Base-by-base conservation (phyloP, 1,284 basidiomycete genomes). In the Butyriboletus appendiculatus region DNA sequence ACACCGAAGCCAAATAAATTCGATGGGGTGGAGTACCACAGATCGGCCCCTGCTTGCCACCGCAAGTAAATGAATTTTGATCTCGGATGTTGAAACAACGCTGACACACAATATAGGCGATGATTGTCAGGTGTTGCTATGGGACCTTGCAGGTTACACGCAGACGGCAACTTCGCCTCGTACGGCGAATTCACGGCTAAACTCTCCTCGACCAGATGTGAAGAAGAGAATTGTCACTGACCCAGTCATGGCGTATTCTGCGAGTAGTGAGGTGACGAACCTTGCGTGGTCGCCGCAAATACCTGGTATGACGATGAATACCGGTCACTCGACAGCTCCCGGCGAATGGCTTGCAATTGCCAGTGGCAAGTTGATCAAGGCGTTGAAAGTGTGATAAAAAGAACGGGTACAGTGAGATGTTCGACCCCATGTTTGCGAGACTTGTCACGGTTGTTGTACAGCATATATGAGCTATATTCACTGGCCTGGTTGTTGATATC, bases 291-390 rank as follows among this genome's bases (percentile, higher is more conserved):
- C 88, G 30, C 90, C 88, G 32, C 81, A 82, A 60, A 90, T 92
- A 61, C 80, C 81, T 56, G 84, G 84, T 12, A 81, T 90, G 80
- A 77, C 81, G 52, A 84, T 89, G 81, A 83, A 82, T 57, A 84
- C 80, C 3, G 88, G 88, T 12, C 83, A 86, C 61, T 81, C 83
- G 58, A 90, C 86, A 2, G 79, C 79, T 26, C 81, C 85, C 0
- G 92, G 93, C 11, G 93, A 96, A 71, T 96, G 92, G 92, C 73
- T 98, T n/a, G 94, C 90, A 9, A 84, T 94, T 61, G 87, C 92
- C 43, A 88, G 86, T 63, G 94, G 94, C 20, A 91, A 86, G 72
- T 82, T 81, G 22, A 83, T 97, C 63, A 93, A 88, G 70, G 84
- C 90, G 35, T 71, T 95, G 65, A 91, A 89, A 73, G 87, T 93